phyloP scores from a whole-genome alignment of 176 grass and related monocot species.

The Otatea glauca region DNA sequence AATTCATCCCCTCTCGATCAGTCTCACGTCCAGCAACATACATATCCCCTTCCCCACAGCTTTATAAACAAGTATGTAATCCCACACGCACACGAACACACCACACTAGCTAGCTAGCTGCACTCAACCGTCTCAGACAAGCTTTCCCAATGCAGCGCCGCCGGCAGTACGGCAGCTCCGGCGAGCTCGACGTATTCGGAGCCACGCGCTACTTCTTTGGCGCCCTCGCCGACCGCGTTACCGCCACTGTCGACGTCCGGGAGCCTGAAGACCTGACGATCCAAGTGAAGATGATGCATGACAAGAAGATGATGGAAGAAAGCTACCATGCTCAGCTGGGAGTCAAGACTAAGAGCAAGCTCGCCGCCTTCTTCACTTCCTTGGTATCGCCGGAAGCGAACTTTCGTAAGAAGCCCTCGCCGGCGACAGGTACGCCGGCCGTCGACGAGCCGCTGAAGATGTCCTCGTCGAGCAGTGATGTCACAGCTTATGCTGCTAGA shows the following conservation, averaged over 20 bases:
- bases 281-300: background rate
- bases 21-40: background rate
- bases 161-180: constrained; percentile 37
- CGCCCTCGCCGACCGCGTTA: background rate
- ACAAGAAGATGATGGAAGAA: constrained; percentile 10
- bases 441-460: background rate
- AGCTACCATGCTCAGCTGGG: background rate
- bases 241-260: background rate
- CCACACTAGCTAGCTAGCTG: background rate
- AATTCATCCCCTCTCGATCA: background rate
- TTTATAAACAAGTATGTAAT: constrained; percentile 34
- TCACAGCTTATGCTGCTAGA: background rate
- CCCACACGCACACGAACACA: background rate
- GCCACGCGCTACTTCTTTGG: constrained; percentile 58
- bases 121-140: background rate
- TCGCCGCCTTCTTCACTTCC: constrained; percentile 20
- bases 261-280: background rate
- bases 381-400: background rate
- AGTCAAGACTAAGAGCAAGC: constrained; percentile 30
- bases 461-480: constrained; percentile 2
- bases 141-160: constrained; percentile 25
- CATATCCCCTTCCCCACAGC: constrained; percentile 3
- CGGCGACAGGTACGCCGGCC: background rate
- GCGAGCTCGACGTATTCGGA: constrained; percentile 60
- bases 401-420: constrained; percentile 8